These are phyloP conservation scores for Apophysomyces elegans DNA, from an alignment of 371 early-diverging fungal species.

Conservation along the genomic window DNA sequence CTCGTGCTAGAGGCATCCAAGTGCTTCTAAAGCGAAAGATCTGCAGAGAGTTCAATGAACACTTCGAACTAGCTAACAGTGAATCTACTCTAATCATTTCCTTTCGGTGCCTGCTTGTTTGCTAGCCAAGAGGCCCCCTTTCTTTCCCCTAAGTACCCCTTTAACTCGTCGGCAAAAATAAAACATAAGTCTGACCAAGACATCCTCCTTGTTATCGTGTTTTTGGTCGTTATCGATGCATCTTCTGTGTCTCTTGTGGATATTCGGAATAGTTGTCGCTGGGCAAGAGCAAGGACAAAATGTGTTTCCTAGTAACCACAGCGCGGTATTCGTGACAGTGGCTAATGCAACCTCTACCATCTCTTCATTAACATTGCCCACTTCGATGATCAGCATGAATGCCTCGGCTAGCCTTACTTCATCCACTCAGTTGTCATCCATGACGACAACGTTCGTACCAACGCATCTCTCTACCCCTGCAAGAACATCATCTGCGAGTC, in stretches of 20 bases:
- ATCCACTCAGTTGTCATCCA: conserved; percentile 19
- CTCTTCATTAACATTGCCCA: conserved; percentile 7
- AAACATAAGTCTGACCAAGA: neutral
- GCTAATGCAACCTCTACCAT: conserved; percentile 11
- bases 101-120: neutral
- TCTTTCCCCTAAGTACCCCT: neutral
- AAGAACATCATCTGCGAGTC: conserved; percentile 25
- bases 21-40: too few species aligned
- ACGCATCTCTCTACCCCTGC: conserved; percentile 37
- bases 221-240: conserved; percentile 2
- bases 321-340: conserved; percentile 5
- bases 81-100: too few species aligned
- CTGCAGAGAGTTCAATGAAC: too few species aligned
- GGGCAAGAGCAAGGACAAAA: conserved; percentile 8
- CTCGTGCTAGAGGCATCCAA: too few species aligned
- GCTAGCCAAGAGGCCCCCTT: neutral
- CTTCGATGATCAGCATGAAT: conserved; percentile 3
- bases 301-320: conserved; percentile 1
- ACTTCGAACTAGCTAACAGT: too few species aligned
- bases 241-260: conserved; percentile 8
- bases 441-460: conserved; percentile 34
- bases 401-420: conserved; percentile 8
- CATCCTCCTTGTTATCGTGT: neutral
- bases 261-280: neutral
- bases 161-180: neutral